Evolutionary conservation across 2,329 filamentous ascomycete genomes (phyloP), one percentile per base, ranked within the genome.

Genomic region (Leptographium radiaticola): DNA sequence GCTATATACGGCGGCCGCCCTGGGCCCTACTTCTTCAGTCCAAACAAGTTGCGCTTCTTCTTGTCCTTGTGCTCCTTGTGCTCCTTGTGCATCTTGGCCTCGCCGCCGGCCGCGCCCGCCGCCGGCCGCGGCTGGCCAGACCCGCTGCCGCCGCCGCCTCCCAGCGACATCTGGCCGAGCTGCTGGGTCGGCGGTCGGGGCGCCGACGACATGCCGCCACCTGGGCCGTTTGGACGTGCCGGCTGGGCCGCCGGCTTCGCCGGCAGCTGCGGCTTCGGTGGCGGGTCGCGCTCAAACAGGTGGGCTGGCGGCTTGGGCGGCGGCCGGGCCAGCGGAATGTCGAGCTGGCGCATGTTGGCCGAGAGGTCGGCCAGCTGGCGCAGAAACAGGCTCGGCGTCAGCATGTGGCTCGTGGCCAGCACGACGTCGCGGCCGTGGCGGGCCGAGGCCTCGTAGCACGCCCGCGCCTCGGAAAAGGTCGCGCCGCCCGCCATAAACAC

Each of bases 401-500:
- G 74, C 90, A 98, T 96, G 65, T 98, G 93, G 30, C 86, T 90
- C 0, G 88, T 93, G 18, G 85, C 81, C 6, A 98, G 79, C 65
- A 94, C 87, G n/a, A 97, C 73, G 61, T 98, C 93, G 59, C 86
- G 81, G 52, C 80, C 81, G 48, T 81, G 81, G 50, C 81, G 73
- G 52, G 83, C 77, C 2, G 87, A 85, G 31, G 91, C 73, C 62
- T 96, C 89, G 66, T 97, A 97, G 70, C 93, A 98, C 13, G 83
- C 79, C 33, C 93, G 82, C 36, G 87, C 79, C 70, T 98, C 93
- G 6, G 88, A 89, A 66, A 91, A 95, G 0, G 93, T 97, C 20
- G 93, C 93, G 46, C 93, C 93, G 49, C 93, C 93, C 1, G 91
- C 93, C 77, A 97, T 85, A 66, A 95, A 97, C 16, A 97, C 84